phyloP scores from a whole-genome alignment of 108 stramenopile species.

The Hondaea fermentalgiana region DNA sequence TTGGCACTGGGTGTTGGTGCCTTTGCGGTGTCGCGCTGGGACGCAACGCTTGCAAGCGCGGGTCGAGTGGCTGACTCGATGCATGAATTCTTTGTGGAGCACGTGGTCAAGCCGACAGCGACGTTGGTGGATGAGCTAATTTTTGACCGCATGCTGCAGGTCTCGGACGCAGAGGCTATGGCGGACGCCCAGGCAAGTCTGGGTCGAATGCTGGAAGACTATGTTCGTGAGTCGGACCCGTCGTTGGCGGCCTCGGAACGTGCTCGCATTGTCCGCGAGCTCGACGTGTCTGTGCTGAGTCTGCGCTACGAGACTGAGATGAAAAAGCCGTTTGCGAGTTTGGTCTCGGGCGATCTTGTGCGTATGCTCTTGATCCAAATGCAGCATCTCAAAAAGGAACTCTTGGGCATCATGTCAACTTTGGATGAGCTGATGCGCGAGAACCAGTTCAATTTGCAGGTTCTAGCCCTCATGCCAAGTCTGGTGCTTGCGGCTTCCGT shows the following conservation, averaged over 20 bases:
- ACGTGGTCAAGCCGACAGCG: neutral
- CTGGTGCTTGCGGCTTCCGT: constrained; percentile 15
- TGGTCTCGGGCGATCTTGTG: neutral
- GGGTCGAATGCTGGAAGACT: constrained; percentile 17
- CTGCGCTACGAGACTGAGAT: neutral
- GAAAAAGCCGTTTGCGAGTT: constrained; percentile 3
- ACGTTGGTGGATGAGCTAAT: neutral
- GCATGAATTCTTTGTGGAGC: constrained; percentile 15
- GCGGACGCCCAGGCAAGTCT: constrained; percentile 16
- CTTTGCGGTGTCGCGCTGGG: neutral
- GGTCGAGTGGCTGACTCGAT: neutral
- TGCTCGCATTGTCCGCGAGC: neutral
- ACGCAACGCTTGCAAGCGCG: neutral
- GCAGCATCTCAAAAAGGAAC: constrained; percentile 34
- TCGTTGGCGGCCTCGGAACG: neutral
- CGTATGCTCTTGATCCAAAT: constrained; percentile 33
- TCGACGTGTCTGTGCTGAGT: neutral
- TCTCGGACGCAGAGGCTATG: constrained; percentile 17
- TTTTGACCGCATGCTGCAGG: neutral
- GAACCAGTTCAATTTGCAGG: constrained; percentile 28
- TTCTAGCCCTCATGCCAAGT: constrained; percentile 21
- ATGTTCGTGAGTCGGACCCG: neutral
- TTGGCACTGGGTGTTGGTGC: neutral
- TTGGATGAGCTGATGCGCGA: constrained; percentile 28
- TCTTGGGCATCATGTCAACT: constrained; percentile 28